Percentiles rank a stretch among this genome's conserved stretches.
These are phyloP conservation scores for Strobilomyces dryophilus DNA, from an alignment of 768 basidiomycete genomes.

Conservation along the genomic window DNA sequence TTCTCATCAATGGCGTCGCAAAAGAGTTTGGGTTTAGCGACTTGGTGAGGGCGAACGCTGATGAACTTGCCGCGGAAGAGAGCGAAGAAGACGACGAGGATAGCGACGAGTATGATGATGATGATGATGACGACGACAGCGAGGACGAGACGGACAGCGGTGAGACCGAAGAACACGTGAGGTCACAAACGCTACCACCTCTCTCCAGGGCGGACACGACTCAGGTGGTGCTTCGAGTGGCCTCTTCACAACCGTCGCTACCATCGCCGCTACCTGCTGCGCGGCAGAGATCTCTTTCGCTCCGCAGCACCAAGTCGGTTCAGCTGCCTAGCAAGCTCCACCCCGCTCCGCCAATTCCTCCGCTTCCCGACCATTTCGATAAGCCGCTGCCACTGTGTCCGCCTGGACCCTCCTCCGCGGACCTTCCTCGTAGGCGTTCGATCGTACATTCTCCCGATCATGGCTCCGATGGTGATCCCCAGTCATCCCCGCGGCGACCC, in stretches of 20 bases:
- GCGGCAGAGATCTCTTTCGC: constrained; percentile 38
- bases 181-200: neutral
- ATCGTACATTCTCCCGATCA: constrained; percentile 5
- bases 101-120: constrained; percentile 34
- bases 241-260: constrained; percentile 2
- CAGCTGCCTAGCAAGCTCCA: constrained; percentile 20
- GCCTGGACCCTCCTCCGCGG: constrained; percentile 11
- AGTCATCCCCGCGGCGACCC: constrained; percentile 7
- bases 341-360: constrained; percentile 41
- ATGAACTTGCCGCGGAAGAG: constrained; percentile 77
- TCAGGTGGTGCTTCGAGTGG: neutral
- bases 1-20: constrained; percentile 76
- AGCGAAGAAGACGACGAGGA: constrained; percentile 46
- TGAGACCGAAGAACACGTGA: constrained; percentile 11
- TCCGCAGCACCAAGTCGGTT: constrained; percentile 47
- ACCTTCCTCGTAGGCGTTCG: constrained; percentile 15
- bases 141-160: constrained; percentile 31
- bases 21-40: constrained; percentile 80
- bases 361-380: constrained; percentile 26
- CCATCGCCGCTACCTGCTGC: constrained; percentile 3
- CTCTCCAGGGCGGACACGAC: constrained; percentile 1
- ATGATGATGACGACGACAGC: constrained; percentile 38
- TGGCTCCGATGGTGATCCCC: neutral
- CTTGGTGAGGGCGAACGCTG: constrained; percentile 70
- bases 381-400: constrained; percentile 42